Evolutionary conservation across 2,329 filamentous ascomycete species (phyloP).

Genomic region (Aspergillus sp.): DNA sequence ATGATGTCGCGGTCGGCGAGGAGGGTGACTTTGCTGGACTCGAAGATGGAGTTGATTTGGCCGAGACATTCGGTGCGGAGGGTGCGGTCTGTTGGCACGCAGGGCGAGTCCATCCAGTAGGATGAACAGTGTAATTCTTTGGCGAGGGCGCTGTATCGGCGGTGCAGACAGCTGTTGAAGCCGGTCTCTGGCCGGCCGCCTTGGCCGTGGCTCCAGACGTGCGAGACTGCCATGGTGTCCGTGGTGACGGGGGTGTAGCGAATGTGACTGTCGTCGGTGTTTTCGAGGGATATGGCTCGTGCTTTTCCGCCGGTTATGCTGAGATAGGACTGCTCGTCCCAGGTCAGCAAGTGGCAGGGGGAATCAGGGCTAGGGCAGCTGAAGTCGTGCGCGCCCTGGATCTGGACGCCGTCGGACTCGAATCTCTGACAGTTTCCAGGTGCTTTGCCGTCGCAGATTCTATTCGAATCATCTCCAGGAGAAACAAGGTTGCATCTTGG

Average conservation of each 20-base stretch:
- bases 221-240: conserved; percentile 22
- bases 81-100: conserved; percentile 24
- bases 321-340: conserved; percentile 18
- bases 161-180: conserved; percentile 26
- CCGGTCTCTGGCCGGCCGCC: conserved; percentile 24
- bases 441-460: conserved; percentile 15
- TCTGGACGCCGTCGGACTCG: conserved; percentile 11
- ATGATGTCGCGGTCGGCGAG: conserved; percentile 27
- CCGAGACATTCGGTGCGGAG: conserved; percentile 25
- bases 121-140: conserved; percentile 21
- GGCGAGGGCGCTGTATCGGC: conserved; percentile 21
- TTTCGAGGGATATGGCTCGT: conserved; percentile 12
- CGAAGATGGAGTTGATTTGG: conserved; percentile 26
- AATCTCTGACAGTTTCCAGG: conserved; percentile 20
- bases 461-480: not conserved
- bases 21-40: conserved; percentile 17
- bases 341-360: conserved; percentile 11
- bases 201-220: conserved; percentile 28
- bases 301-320: not conserved
- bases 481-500: conserved; percentile 14
- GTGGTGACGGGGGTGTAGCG: conserved; percentile 9
- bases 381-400: conserved; percentile 17
- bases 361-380: conserved; percentile 3
- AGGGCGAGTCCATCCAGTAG: conserved; percentile 32
- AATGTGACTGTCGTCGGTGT: conserved; percentile 1